Evolutionary conservation across 164 flowering plant species (phyloP), one percentile per base, ranked within the genome.

Genomic region (Pachysandra terminalis): DNA sequence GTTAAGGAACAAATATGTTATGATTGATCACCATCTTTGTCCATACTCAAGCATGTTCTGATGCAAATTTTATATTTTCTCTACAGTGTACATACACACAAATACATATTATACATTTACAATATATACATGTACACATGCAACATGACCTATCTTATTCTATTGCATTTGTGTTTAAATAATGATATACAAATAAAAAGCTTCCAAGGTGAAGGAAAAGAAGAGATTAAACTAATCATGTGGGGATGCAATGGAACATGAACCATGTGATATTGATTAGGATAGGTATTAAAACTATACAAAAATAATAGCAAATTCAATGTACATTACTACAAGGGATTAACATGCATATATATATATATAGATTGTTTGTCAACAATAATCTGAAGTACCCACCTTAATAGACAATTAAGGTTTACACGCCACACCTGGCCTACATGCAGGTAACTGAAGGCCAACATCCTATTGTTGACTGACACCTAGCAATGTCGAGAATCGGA

Each of bases 221-320:
- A 55, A 37, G 55, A 64, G 68, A 3, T 67, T 61, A 75, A 71
- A 72, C 66, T 68, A 79, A 75, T 70, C 61, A 63, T 70, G 75
- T 64, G 48, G 72, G 73, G 81, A n/a, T 75, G 84, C 87, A 81
- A 74, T 73, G 45, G 66, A 68, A 77, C 75, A 72, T 74, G 73
- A 72, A 69, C 86, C 92, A 87, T 82, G 88, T 86, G 93, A 28
- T 73, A 63, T 73, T 81, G 81, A 80, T 81, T 70, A 77, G 59
- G 68, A 69, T 60, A 74, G 65, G 71, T 63, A 71, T 67, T 65
- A 56, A 71, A 55, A 25, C 19, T 28, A 55, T 61, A 19, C 40
- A 66, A 70, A 45, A 63, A n/a, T 56, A 60, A 63, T 68, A 68
- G 59, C 75, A 76, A 74, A 66, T 78, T 76, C 76, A 73, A 72